Percentiles rank a stretch among this genome's conserved stretches.
These are phyloP conservation scores for Colletotrichum magnum DNA, from an alignment of 2,329 filamentous ascomycete genomes.

Conservation along the genomic window DNA sequence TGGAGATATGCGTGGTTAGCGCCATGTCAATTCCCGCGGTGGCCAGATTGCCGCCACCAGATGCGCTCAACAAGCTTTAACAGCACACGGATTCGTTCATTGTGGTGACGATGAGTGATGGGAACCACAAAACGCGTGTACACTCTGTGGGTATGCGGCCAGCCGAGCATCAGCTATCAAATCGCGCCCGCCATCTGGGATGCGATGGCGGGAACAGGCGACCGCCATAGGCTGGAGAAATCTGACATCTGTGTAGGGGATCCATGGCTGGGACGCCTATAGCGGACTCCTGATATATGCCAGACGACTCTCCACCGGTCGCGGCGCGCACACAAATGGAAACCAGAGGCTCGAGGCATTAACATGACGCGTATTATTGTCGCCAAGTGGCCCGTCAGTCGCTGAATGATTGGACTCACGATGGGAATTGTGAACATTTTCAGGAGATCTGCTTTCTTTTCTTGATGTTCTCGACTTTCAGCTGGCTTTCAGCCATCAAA, in stretches of 20 bases:
- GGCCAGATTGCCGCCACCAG: slow-evolving; percentile 21
- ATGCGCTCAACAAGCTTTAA: slow-evolving; percentile 33
- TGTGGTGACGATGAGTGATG: slow-evolving; percentile 15
- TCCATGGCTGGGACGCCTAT: slow-evolving; percentile 34
- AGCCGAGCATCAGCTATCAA: slow-evolving; percentile 5
- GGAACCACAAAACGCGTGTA: slow-evolving; percentile 45
- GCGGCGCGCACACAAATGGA: slow-evolving; percentile 21
- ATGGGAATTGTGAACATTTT: background rate
- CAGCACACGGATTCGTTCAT: slow-evolving; percentile 22
- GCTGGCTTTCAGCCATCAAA: slow-evolving; percentile 17
- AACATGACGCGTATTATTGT: slow-evolving; percentile 45
- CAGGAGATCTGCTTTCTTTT: slow-evolving; percentile 16
- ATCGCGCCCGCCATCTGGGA: slow-evolving; percentile 22
- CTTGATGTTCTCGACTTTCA: background rate
- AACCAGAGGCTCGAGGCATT: slow-evolving; percentile 40
- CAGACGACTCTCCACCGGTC: slow-evolving; percentile 34
- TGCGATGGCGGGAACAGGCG: slow-evolving; percentile 34
- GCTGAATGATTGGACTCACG: slow-evolving; percentile 25
- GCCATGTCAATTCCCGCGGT: slow-evolving; percentile 22
- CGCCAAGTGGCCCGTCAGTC: slow-evolving; percentile 26
- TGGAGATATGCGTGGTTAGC: slow-evolving; percentile 29
- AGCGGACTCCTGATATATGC: slow-evolving; percentile 42
- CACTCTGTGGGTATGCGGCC: slow-evolving; percentile 21
- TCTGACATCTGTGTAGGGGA: slow-evolving; percentile 28
- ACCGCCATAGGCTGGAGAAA: slow-evolving; percentile 24